Evolutionary conservation across 306 rosid genomes (phyloP).

Genomic region (Castanea mollissima): DNA sequence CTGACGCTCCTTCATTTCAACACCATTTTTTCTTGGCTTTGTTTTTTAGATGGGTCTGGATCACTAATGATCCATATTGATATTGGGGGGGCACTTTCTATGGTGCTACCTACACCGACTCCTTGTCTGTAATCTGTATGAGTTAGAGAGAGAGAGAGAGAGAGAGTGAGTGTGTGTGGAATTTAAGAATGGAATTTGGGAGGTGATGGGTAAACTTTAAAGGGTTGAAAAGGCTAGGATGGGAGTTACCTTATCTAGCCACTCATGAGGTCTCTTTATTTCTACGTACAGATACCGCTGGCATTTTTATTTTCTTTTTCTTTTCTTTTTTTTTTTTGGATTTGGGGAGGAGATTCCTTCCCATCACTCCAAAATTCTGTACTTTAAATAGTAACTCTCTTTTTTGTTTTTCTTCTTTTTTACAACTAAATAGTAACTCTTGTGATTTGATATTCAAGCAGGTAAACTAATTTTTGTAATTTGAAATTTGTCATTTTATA

Average conservation of each 20-base stretch:
- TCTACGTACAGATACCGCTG: not conserved
- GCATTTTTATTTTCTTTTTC: not conserved
- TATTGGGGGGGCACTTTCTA: too few species aligned
- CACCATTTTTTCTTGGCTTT: not conserved
- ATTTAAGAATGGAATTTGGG: not conserved
- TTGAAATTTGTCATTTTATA: too few species aligned
- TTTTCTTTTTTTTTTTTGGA: too few species aligned
- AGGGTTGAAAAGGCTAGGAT: not conserved
- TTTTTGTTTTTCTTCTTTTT: too few species aligned
- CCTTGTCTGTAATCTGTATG: not conserved
- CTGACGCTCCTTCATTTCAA: conserved; percentile 55
- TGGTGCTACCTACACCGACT: not conserved
- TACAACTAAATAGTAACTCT: too few species aligned
- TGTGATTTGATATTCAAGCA: too few species aligned
- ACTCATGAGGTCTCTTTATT: not conserved
- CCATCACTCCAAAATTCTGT: too few species aligned
- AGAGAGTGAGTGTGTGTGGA: not conserved
- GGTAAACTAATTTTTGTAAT: too few species aligned
- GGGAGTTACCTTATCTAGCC: not conserved
- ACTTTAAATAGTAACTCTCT: too few species aligned
- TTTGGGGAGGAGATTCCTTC: too few species aligned
- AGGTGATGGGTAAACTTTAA: not conserved
- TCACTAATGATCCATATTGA: not conserved
- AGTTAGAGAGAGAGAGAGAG: too few species aligned
- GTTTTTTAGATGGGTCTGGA: not conserved